Conservation (phyloP, 352 stramenopile genomes). For the Phytophthora cajani region DNA sequence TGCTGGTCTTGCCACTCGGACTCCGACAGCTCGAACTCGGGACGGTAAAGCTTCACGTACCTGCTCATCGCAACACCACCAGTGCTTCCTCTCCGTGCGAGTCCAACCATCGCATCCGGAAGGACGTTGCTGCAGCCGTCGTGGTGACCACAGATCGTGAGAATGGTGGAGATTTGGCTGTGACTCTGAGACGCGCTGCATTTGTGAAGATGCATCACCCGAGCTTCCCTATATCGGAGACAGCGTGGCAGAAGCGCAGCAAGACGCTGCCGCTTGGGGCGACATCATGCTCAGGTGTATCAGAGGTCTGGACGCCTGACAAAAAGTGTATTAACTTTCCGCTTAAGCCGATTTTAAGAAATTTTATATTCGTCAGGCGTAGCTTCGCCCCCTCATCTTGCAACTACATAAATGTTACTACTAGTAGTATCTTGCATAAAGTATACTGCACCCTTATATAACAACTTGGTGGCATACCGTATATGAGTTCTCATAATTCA, state of each 20-base stretch:
- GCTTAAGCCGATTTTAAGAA: no score
- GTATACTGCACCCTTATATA: no score
- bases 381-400: no score
- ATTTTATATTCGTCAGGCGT: no score
- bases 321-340: no score
- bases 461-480: no score
- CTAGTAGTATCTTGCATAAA: no score
- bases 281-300: background rate
- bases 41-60: conserved; percentile 13
- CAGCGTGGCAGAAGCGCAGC: background rate
- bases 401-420: no score
- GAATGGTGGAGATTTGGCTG: background rate
- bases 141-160: conserved; percentile 11
- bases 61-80: no score
- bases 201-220: background rate
- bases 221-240: background rate
- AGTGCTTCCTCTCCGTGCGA: no score
- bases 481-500: no score
- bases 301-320: background rate
- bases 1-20: background rate
- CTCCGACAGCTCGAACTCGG: conserved; percentile 6
- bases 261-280: background rate
- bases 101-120: conserved; percentile 6
- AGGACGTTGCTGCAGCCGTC: conserved; percentile 11
- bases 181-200: background rate